Base-by-base conservation (phyloP, 2,329 filamentous ascomycete species). In the Beauveria scarabaeidicola region DNA sequence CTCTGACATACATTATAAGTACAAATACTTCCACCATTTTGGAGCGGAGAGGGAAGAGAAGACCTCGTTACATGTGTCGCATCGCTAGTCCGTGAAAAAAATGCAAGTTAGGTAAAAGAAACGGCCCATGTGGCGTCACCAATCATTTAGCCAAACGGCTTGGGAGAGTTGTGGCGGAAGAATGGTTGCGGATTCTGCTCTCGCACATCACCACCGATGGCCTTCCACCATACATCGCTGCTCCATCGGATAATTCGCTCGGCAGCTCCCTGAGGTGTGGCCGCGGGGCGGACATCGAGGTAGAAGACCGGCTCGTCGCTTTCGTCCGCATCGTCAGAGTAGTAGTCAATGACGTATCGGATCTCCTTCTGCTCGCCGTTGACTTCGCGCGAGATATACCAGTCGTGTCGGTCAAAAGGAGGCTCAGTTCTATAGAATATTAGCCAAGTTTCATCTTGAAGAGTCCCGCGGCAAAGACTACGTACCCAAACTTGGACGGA, bases 301-400 rank as follows among this genome's bases (percentile, higher is more conserved):
- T 87, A 97, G 77, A 99, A 99, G 7, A 97, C 91, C 3, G 94
- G 93, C 70, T 97, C 91, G 36, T 92, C 94, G 0, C 84, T 84
- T 68, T 95, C 91, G 9, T 95, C 91, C 3, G 89, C 87, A 25
- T 87, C 86, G 6, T 86, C 93, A 38, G 88, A 87, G 74, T 97
- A 97, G 75, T 96, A 97, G 73, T 99, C 94, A 71, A 99, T 99
- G 59, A 99, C 85, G 72, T 99, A 99, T 68, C 94, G 85, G 50
- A 97, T 79, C 77, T 97, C 87, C 70, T 87, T 88, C 67, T 78
- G 80, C 61, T 86, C 72, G 29, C 89, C 90, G 58, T 86, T 79
- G 52, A 82, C 74, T 38, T 87, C 81, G 63, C 94, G 82, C 64
- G 89, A 82, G 46, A 99, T 89, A 70, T 88, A 97, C 94, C 94